Percentiles rank a stretch among this genome's conserved stretches.
Evolutionary conservation across 352 stramenopile genomes (phyloP).

Genomic region (Phytophthora kernoviae): DNA sequence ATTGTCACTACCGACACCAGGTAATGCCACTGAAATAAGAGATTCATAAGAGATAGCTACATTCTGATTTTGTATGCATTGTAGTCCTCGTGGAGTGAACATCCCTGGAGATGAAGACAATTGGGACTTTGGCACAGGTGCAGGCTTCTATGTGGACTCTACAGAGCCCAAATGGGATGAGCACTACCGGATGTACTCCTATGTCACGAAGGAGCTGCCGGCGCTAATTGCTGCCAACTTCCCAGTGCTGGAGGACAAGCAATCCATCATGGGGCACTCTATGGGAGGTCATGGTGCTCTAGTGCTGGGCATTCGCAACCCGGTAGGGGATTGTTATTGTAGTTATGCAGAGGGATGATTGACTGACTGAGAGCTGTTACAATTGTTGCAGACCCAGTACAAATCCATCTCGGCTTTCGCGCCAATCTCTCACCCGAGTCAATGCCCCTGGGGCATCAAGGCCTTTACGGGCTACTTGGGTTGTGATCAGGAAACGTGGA

Average conservation of each 20-base stretch:
- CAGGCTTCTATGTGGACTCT: conserved; percentile 98
- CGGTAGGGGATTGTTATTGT: conserved; percentile 33
- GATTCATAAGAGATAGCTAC: neutral
- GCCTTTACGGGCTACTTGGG: conserved; percentile 97
- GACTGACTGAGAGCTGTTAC: conserved; percentile 4
- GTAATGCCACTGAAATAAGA: conserved; percentile 8
- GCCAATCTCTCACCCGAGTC: conserved; percentile 95
- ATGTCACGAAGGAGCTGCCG: conserved; percentile 96
- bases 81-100: conserved; percentile 88
- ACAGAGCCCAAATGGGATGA: conserved; percentile 91
- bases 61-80: neutral
- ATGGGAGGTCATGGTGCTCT: conserved; percentile 98
- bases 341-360: neutral
- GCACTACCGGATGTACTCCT: conserved; percentile 98
- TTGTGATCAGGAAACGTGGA: conserved; percentile 85
- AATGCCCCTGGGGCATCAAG: conserved; percentile 98
- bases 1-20: conserved; percentile 96
- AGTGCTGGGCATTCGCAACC: conserved; percentile 93
- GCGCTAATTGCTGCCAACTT: conserved; percentile 90
- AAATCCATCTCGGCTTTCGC: conserved; percentile 95
- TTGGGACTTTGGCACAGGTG: conserved; percentile 97
- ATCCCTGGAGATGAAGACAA: conserved; percentile 94
- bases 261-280: conserved; percentile 95
- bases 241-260: conserved; percentile 75
- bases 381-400: conserved; percentile 70